Percentiles rank a stretch among this genome's conserved stretches.
Conservation (phyloP, 352 stramenopile species). For the Pythium pectinolyticum region DNA sequence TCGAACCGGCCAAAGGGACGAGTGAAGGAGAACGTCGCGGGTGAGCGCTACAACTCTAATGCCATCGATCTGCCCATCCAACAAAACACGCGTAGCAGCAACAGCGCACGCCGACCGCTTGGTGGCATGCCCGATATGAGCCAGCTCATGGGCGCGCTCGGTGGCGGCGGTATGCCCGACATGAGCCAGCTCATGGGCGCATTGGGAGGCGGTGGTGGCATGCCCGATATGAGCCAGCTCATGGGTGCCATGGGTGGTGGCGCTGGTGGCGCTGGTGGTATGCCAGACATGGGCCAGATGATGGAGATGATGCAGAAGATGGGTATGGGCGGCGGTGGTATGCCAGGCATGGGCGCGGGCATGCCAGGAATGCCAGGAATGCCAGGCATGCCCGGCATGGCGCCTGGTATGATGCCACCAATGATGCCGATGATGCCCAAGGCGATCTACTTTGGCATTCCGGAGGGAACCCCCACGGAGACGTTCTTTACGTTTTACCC, state of each 20-base stretch:
- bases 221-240: conserved; percentile 62
- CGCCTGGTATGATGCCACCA: conserved; percentile 44
- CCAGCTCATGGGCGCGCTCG: conserved; percentile 40
- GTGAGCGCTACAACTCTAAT: conserved; percentile 86
- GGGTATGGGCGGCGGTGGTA: conserved; percentile 47
- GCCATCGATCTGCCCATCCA: conserved; percentile 41
- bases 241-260: conserved; percentile 25
- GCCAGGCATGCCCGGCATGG: conserved; percentile 40
- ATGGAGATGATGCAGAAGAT: conserved; percentile 56
- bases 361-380: conserved; percentile 56
- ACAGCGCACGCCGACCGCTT: conserved; percentile 28
- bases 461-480: conserved; percentile 53
- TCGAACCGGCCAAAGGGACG: conserved; percentile 53
- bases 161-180: conserved; percentile 40
- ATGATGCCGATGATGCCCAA: conserved; percentile 61
- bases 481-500: conserved; percentile 82
- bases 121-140: conserved; percentile 56
- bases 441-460: conserved; percentile 68
- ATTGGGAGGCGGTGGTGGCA: conserved; percentile 43
- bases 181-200: conserved; percentile 60
- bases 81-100: conserved; percentile 12
- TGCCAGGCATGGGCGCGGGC: conserved; percentile 33
- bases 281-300: conserved; percentile 41
- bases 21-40: conserved; percentile 72
- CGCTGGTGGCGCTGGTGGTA: conserved; percentile 27